Conservation (phyloP, 495 filamentous ascomycete genomes). For the Niebla homalea region DNA sequence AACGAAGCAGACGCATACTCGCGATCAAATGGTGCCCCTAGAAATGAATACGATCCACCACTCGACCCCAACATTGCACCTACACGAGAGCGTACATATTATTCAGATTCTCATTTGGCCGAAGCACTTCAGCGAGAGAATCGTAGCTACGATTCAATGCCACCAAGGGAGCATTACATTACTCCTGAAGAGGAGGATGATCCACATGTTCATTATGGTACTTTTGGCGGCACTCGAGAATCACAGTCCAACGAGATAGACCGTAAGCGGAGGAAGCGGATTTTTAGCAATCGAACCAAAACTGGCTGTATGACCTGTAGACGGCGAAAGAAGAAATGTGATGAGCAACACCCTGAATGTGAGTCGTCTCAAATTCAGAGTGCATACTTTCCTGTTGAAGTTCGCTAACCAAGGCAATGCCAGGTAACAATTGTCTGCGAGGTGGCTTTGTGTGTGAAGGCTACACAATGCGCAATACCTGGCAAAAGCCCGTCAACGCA, state of each 20-base stretch:
- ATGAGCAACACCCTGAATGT: conserved; percentile 93
- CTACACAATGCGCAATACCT: conserved; percentile 68
- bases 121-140: conserved; percentile 40
- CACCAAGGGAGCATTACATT: conserved; percentile 19
- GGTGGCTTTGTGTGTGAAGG: conserved; percentile 89
- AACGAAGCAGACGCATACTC: conserved; percentile 12
- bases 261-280: conserved; percentile 66
- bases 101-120: conserved; percentile 31
- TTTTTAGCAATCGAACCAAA: conserved; percentile 95
- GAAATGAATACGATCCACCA: conserved; percentile 17
- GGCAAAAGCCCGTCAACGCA: conserved; percentile 49
- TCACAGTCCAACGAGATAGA: conserved; percentile 42
- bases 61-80: conserved; percentile 14
- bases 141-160: conserved; percentile 27
- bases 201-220: conserved; percentile 25
- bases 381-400: neutral
- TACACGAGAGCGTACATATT: conserved; percentile 23
- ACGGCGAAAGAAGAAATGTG: conserved; percentile 95
- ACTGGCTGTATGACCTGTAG: conserved; percentile 95
- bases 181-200: conserved; percentile 26
- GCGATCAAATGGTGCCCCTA: conserved; percentile 12
- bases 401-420: neutral
- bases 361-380: conserved; percentile 15
- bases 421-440: conserved; percentile 84
- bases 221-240: conserved; percentile 27